Evolutionary conservation across 306 rosid species (phyloP), one percentile per base, ranked within the genome.

Genomic region (Parietaria judaica): DNA sequence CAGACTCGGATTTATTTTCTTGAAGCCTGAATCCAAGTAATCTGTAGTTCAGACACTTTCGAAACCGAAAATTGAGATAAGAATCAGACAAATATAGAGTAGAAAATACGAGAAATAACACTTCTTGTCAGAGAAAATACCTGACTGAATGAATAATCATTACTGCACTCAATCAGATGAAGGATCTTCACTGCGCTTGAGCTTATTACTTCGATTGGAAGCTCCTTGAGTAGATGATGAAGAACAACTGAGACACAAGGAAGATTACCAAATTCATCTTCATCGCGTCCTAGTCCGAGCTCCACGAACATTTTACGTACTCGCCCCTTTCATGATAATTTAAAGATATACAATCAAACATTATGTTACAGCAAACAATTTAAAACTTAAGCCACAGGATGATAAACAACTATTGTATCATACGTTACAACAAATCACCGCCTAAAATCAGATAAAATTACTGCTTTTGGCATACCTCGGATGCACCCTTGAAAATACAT

Each of bases 1-100:
- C 84, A 60, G 54, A 67, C 12, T 74, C 71, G 58, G 74, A 78
- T 67, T 68, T 79, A 68, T 63, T 68, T 69, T 88, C 98, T 67
- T 82, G 74, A 51, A 92, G 80, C 94, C 95, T 88, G 76, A 92
- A 78, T 54, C 98, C 98, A 57, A 88, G 88, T 76, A 92, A 80
- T 70, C 94, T 86, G 86, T 85, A 92, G 82, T 86, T 92, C 82
- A 83, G 71, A 74, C 81, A 80, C 98, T 88, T 84, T 58, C 67
- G 60, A 61, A 70, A 54, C 76, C 58, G 44, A 69, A 66, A 70
- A 76, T 60, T 57, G 14, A 45, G 55, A 68, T 58, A 61, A 65
- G 12, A 51, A 11, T 23, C 66, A 66, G 57, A 49, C 15, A 49
- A n/a, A 3, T 43, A 15, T 9, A 8, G 14, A 10, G 38, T 34